Conservation (phyloP, 129 eudicot species). For the Pulicaria dysenterica region DNA sequence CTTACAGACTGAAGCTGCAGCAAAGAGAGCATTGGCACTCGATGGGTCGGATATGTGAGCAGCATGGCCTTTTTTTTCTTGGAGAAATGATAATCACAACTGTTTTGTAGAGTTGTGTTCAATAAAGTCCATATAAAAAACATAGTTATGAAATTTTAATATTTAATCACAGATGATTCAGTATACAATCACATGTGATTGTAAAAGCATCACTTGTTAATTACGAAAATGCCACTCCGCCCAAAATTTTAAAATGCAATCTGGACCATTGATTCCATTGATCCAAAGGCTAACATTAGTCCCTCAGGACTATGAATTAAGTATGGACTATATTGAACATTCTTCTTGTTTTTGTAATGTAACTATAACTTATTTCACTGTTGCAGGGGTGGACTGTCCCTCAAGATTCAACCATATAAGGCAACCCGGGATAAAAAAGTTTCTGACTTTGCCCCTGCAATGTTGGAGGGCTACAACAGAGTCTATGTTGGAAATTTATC, state of each 20-base stretch:
- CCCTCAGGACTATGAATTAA: too few species aligned
- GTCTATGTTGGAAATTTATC: constrained; percentile 86
- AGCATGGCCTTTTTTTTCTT: background rate
- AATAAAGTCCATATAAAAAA: too few species aligned
- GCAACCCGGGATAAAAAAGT: constrained; percentile 52
- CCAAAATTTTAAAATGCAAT: too few species aligned
- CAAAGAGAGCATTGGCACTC: constrained; percentile 84
- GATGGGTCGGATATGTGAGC: constrained; percentile 98
- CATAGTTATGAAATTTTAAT: too few species aligned
- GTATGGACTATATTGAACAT: too few species aligned
- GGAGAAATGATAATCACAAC: background rate
- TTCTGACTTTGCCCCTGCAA: constrained; percentile 73
- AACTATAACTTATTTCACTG: constrained; percentile 10
- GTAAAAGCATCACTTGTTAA: too few species aligned
- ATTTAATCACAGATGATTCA: too few species aligned
- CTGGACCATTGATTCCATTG: too few species aligned
- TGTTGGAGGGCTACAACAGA: constrained; percentile 87
- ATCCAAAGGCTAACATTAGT: too few species aligned
- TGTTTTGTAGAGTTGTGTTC: too few species aligned
- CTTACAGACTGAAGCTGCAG: constrained; percentile 91
- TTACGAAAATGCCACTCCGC: too few species aligned
- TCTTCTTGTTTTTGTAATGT: constrained; percentile 8
- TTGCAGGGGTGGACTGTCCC: constrained; percentile 86
- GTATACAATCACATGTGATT: too few species aligned
- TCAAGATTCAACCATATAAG: constrained; percentile 86